phyloP scores from a whole-genome alignment of 805 yeast genomes.

The Sugiyamaella mastotermitis region DNA sequence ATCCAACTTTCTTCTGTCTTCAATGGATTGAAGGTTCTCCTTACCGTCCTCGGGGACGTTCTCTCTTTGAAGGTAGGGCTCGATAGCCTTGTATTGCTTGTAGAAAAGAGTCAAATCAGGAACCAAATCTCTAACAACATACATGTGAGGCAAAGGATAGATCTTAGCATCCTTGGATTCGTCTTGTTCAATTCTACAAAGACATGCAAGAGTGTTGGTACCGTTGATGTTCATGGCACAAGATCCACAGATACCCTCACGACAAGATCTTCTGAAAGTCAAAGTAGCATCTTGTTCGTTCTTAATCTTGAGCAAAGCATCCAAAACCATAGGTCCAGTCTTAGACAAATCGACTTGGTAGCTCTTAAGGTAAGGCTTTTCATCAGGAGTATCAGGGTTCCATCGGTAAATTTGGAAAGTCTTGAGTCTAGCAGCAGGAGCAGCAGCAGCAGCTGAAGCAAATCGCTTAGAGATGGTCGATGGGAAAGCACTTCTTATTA shows the following conservation, averaged over 20 bases:
- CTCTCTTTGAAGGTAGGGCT: slow-evolving; percentile 89
- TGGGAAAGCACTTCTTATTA: too few species aligned
- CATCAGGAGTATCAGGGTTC: slow-evolving; percentile 95
- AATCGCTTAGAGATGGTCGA: too few species aligned
- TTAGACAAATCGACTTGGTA: slow-evolving; percentile 81
- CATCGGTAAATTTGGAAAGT: slow-evolving; percentile 93
- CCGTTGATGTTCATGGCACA: slow-evolving; percentile 99
- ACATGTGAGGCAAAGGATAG: slow-evolving; percentile 98
- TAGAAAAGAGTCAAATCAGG: slow-evolving; percentile 97
- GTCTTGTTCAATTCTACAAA: slow-evolving; percentile 87
- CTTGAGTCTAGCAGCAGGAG: slow-evolving; percentile 58
- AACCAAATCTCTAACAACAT: slow-evolving; percentile 91
- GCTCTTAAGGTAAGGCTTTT: slow-evolving; percentile 78
- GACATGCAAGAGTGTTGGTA: slow-evolving; percentile 91
- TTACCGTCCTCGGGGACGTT: slow-evolving; percentile 79
- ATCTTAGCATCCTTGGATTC: slow-evolving; percentile 70
- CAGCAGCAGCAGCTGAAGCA: slow-evolving; percentile 37
- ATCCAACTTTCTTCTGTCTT: slow-evolving; percentile 91
- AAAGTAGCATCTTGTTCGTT: slow-evolving; percentile 94
- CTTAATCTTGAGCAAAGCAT: slow-evolving; percentile 89
- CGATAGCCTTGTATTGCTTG: slow-evolving; percentile 96
- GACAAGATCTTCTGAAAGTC: slow-evolving; percentile 96
- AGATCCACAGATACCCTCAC: slow-evolving; percentile 99
- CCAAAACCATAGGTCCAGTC: slow-evolving; percentile 97
- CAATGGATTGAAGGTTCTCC: slow-evolving; percentile 86